A percentile compares a stretch with the other conserved stretches of the same genome.
Conservation (phyloP, 495 filamentous ascomycete genomes). For the Aspergillus carlsbadensis region DNA sequence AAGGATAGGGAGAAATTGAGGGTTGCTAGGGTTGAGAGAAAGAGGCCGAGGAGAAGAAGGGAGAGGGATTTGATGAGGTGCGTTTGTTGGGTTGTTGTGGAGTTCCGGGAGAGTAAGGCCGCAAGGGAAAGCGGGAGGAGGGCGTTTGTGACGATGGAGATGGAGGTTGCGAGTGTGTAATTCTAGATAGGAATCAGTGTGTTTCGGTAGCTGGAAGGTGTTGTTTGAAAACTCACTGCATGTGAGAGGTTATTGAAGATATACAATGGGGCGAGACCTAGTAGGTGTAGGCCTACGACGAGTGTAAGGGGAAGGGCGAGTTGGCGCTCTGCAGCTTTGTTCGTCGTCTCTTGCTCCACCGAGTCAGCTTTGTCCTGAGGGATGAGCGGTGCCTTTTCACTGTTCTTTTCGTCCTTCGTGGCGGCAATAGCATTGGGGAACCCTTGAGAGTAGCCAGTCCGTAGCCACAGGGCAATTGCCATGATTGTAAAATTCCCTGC, state of each 20-base stretch:
- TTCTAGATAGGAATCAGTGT: constrained; percentile 41
- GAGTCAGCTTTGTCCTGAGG: constrained; percentile 8
- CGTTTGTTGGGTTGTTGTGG: constrained; percentile 65
- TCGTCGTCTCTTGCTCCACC: constrained; percentile 18
- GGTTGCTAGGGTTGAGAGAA: constrained; percentile 87
- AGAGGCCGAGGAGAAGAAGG: constrained; percentile 84
- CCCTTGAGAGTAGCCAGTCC: constrained; percentile 61
- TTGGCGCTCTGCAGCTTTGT: constrained; percentile 59
- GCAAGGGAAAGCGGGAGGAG: constrained; percentile 57
- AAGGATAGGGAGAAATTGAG: constrained; percentile 94
- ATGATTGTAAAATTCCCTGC: constrained; percentile 94
- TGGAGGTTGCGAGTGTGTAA: constrained; percentile 48
- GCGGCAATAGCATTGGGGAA: background rate
- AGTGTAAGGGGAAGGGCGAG: constrained; percentile 76
- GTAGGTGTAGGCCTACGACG: constrained; percentile 67
- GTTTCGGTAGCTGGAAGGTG: background rate
- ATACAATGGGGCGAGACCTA: constrained; percentile 82
- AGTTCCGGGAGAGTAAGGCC: constrained; percentile 49
- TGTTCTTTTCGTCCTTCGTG: constrained; percentile 23
- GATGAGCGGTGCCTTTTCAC: constrained; percentile 22
- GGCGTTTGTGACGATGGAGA: constrained; percentile 58
- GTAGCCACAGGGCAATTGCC: constrained; percentile 88
- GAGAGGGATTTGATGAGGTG: constrained; percentile 86
- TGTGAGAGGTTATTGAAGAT: constrained; percentile 75
- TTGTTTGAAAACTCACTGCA: constrained; percentile 51